phyloP scores from a whole-genome alignment of 208 protist species.

The Jaenimonas drosophilae region DNA sequence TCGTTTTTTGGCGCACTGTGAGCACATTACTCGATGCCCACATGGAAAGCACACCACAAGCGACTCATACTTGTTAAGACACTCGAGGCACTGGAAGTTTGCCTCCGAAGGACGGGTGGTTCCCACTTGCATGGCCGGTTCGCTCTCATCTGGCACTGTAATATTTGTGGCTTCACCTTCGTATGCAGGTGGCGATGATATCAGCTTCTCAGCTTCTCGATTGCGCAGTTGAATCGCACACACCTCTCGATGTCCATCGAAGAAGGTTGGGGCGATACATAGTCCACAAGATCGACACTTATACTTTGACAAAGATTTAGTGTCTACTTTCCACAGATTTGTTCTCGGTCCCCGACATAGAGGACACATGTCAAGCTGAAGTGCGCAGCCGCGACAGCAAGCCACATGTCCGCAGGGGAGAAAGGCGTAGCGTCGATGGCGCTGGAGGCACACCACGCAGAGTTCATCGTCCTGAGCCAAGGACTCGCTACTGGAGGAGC shows the following conservation, averaged over 20 bases:
- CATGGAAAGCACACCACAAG: constrained; percentile 62
- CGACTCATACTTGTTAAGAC: constrained; percentile 14
- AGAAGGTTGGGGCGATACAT: constrained; percentile 62
- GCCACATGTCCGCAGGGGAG: constrained; percentile 82
- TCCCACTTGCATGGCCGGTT: not conserved
- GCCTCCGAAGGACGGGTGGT: not conserved
- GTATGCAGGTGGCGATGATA: not conserved
- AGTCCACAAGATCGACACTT: constrained; percentile 55
- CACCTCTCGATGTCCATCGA: constrained; percentile 79
- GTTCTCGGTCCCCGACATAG: constrained; percentile 55
- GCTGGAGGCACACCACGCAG: constrained; percentile 70
- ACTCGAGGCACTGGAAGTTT: constrained; percentile 9
- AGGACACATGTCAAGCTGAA: constrained; percentile 46
- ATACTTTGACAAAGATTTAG: constrained; percentile 35
- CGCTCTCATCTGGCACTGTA: not conserved
- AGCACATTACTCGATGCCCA: constrained; percentile 75
- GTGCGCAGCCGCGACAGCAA: constrained; percentile 55
- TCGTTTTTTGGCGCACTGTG: constrained; percentile 30
- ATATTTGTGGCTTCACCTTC: not conserved
- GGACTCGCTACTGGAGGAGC: too few relatives aligned
- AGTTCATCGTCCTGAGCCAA: too few relatives aligned
- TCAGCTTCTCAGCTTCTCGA: constrained; percentile 7
- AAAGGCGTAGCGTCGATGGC: constrained; percentile 50
- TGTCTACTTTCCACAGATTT: constrained; percentile 42
- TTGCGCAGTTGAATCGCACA: constrained; percentile 40